phyloP scores from a whole-genome alignment of 179 eudicot species.

The Camellia oleifera region DNA sequence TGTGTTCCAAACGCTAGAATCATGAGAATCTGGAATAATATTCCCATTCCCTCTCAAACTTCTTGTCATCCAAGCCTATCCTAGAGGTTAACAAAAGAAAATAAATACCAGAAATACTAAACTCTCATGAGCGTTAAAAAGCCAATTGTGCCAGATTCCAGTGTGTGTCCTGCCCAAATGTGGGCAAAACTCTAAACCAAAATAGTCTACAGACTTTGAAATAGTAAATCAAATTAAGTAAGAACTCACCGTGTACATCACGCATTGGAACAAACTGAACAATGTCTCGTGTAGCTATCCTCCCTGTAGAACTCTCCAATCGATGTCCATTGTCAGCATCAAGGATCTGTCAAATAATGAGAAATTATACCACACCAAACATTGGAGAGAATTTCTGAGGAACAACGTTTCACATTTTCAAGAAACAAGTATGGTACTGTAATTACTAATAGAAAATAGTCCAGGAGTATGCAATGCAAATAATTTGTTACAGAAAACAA shows the following conservation, averaged over 20 bases:
- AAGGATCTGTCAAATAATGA: constrained; percentile 49
- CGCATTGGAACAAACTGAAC: constrained; percentile 90
- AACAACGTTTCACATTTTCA: not conserved
- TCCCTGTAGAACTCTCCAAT: constrained; percentile 69
- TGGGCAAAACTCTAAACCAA: not conserved
- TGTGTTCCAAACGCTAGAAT: no score
- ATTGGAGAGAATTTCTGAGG: not conserved
- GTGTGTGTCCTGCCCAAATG: not conserved
- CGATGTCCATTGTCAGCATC: constrained; percentile 78
- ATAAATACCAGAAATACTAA: not conserved
- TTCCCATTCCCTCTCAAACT: not conserved
- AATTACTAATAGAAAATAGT: not conserved
- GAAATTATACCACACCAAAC: not conserved
- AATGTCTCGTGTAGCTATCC: constrained; percentile 80
- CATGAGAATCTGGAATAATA: not conserved
- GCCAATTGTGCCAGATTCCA: not conserved
- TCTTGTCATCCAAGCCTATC: not conserved
- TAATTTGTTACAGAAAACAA: not conserved
- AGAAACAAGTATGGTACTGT: not conserved
- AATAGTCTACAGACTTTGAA: not conserved
- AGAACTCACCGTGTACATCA: constrained; percentile 60
- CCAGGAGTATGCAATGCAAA: no score
- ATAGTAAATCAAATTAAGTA: not conserved
- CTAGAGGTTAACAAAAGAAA: no score
- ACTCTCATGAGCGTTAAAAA: not conserved